phyloP scores from a whole-genome alignment of 1,139 yeast genomes.

The Scheffersomyces segobiensis region DNA sequence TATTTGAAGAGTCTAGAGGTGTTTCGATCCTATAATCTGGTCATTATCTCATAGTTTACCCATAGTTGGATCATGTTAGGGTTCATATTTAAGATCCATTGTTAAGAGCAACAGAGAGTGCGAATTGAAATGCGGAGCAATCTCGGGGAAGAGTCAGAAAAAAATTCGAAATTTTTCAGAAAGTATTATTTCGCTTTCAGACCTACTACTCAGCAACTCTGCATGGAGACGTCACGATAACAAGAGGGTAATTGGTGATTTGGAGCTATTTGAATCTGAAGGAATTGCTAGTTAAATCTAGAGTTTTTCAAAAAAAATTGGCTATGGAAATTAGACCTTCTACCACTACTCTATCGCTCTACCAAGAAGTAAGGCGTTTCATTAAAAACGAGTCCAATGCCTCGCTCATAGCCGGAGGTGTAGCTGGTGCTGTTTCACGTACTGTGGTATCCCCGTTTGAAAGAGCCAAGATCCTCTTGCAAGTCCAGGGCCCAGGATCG shows the following conservation, averaged over 20 bases:
- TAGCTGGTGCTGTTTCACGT: conserved; percentile 91
- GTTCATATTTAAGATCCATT: background rate
- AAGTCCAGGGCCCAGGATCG: conserved; percentile 78
- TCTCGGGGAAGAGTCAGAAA: background rate
- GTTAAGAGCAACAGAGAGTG: too few relatives aligned
- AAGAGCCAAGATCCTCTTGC: conserved; percentile 87
- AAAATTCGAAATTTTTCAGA: background rate
- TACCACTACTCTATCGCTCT: background rate
- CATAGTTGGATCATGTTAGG: background rate
- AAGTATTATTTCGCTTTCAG: background rate
- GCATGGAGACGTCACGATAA: background rate
- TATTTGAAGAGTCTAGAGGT: too few relatives aligned
- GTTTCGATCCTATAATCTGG: too few relatives aligned
- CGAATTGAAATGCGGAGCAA: background rate
- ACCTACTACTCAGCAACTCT: background rate
- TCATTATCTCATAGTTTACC: too few relatives aligned
- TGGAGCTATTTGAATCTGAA: background rate
- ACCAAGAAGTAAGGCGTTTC: conserved; percentile 21
- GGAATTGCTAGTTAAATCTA: background rate
- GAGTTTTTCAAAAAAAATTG: background rate
- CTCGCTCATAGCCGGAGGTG: conserved; percentile 58
- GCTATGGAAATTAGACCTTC: background rate
- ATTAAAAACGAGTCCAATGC: conserved; percentile 54
- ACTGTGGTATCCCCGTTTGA: conserved; percentile 96
- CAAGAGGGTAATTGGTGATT: background rate